Percentiles rank a stretch among this genome's conserved stretches.
Conservation (phyloP, 305 asterid genomes). For the Nicotiana rustica region DNA sequence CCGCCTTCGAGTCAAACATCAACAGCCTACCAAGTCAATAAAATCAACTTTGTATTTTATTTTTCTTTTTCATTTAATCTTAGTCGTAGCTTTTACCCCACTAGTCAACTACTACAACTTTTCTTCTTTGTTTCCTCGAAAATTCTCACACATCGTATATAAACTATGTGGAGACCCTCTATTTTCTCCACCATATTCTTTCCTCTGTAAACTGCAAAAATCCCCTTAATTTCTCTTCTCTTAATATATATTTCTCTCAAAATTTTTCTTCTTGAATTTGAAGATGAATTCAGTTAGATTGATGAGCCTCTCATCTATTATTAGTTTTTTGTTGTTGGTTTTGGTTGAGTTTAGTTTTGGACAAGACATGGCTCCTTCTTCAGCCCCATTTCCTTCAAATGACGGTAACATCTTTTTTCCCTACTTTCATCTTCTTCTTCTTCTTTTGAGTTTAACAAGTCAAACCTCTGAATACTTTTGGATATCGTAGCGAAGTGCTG, state of each 20-base stretch:
- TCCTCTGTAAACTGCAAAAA: neutral
- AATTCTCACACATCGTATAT: conserved; percentile 27
- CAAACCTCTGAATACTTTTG: too few species aligned
- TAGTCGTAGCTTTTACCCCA: conserved; percentile 10
- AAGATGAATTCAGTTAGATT: conserved; percentile 28
- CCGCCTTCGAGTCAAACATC: neutral
- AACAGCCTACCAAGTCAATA: neutral
- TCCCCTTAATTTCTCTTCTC: neutral
- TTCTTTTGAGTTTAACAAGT: too few species aligned
- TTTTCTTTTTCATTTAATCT: neutral
- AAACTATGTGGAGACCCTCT: neutral
- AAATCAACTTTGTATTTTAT: neutral
- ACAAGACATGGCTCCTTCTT: conserved; percentile 57
- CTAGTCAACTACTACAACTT: neutral
- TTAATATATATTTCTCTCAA: neutral
- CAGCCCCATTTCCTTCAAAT: conserved; percentile 57
- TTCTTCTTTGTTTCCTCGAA: neutral
- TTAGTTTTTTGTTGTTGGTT: conserved; percentile 44
- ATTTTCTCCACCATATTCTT: neutral
- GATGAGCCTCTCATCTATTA: neutral
- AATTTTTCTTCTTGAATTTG: neutral
- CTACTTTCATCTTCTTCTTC: too few species aligned
- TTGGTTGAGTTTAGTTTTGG: conserved; percentile 50
- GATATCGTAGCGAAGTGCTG: too few species aligned
- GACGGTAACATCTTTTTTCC: conserved; percentile 47